Evolutionary conservation across 805 yeast genomes (phyloP).

Genomic region (Candida easanensis): DNA sequence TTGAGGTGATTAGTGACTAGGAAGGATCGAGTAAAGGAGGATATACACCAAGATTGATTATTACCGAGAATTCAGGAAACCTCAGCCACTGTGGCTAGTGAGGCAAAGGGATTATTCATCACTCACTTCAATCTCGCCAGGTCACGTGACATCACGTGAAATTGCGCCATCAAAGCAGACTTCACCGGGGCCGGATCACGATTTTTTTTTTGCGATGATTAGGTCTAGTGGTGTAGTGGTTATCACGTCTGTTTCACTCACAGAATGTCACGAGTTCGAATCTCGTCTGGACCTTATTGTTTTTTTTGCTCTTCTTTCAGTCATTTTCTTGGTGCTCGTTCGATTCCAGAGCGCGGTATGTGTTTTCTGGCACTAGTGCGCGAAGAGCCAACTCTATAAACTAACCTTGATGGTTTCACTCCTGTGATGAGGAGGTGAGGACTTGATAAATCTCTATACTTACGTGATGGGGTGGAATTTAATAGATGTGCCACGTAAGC

Average conservation of each 20-base stretch:
- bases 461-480: too few species aligned
- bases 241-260: constrained; percentile 36
- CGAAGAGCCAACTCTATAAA: too few species aligned
- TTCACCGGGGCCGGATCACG: background rate
- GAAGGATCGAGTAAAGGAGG: too few species aligned
- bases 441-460: too few species aligned
- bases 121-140: background rate
- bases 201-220: background rate
- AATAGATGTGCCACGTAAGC: background rate
- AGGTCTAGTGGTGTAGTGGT: constrained; percentile 36
- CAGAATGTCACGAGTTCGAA: constrained; percentile 36
- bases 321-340: background rate
- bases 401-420: too few species aligned
- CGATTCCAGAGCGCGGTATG: too few species aligned
- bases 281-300: constrained; percentile 31
- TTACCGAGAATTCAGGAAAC: too few species aligned
- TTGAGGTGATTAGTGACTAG: too few species aligned
- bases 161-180: background rate
- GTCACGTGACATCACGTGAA: constrained; percentile 10
- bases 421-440: too few species aligned
- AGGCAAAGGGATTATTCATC: background rate
- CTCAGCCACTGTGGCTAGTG: constrained; percentile 14
- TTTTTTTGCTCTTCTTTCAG: constrained; percentile 2
- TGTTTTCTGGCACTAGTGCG: too few species aligned
- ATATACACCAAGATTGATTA: too few species aligned